Evolutionary conservation across 345 rosid genomes (phyloP).

Genomic region (Salix caprea): DNA sequence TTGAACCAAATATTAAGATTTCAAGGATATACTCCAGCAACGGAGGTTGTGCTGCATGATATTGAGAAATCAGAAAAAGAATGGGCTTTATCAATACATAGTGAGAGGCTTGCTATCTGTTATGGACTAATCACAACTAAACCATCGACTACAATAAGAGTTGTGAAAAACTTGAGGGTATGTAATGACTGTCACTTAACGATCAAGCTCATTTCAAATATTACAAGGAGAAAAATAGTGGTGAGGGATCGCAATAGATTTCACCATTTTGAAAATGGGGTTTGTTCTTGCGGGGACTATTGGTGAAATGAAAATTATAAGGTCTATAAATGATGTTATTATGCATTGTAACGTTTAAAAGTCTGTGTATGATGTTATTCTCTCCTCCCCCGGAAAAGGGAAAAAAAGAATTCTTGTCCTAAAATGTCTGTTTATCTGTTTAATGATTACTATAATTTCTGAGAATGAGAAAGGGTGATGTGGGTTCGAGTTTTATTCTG

Average conservation of each 20-base stretch:
- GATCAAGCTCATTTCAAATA: slow-evolving; percentile 33
- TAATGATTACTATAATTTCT: too few species aligned
- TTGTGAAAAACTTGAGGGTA: slow-evolving; percentile 35
- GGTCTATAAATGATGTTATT: background rate
- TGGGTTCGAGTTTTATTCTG: too few species aligned
- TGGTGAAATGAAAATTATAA: slow-evolving; percentile 20
- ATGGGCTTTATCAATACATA: slow-evolving; percentile 34
- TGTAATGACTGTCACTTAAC: slow-evolving; percentile 39
- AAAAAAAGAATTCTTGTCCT: too few species aligned
- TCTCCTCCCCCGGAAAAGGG: too few species aligned
- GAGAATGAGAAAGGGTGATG: too few species aligned
- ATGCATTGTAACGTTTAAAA: too few species aligned
- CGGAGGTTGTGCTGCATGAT: slow-evolving; percentile 32
- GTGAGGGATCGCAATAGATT: slow-evolving; percentile 41
- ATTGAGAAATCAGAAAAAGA: slow-evolving; percentile 35
- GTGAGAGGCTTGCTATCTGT: slow-evolving; percentile 41
- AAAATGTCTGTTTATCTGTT: too few species aligned
- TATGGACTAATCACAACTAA: slow-evolving; percentile 36
- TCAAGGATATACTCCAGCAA: slow-evolving; percentile 37
- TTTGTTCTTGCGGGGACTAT: slow-evolving; percentile 37
- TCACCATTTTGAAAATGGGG: slow-evolving; percentile 36
- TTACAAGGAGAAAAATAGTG: slow-evolving; percentile 33
- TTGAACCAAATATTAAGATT: slow-evolving; percentile 31
- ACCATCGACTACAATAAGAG: slow-evolving; percentile 28
- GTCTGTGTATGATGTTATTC: too few species aligned